Conservation (phyloP, 176 grass and related monocot genomes). For the Phyllostachys edulis region DNA sequence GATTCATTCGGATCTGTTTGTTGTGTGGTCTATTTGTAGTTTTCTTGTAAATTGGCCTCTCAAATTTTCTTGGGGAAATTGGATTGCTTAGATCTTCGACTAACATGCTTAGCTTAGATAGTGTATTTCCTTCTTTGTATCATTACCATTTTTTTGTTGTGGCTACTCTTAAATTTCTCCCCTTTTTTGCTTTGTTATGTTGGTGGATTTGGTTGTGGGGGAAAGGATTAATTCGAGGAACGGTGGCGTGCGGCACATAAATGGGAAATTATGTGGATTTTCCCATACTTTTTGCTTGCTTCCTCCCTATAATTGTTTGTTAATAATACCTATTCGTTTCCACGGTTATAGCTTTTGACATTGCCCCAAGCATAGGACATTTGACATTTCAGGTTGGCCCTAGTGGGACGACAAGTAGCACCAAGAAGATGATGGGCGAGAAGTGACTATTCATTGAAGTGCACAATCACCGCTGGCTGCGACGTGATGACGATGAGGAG, state of each 20-base stretch:
- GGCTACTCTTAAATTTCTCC: not conserved
- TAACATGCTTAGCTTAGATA: too few relatives aligned
- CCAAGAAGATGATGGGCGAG: too few relatives aligned
- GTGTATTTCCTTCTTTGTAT: not conserved
- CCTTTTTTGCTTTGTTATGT: not conserved
- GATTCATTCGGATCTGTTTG: constrained; percentile 31
- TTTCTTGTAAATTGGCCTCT: not conserved
- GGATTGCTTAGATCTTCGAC: not conserved
- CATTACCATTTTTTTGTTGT: not conserved
- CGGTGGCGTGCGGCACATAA: not conserved
- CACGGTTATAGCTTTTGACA: not conserved
- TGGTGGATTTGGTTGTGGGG: constrained; percentile 2
- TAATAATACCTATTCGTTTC: not conserved
- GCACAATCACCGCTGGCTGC: too few relatives aligned
- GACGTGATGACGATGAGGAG: too few relatives aligned
- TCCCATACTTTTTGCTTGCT: not conserved
- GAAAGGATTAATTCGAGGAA: not conserved
- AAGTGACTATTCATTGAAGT: too few relatives aligned
- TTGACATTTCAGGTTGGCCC: too few relatives aligned
- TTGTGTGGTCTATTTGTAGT: not conserved
- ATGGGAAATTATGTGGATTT: constrained; percentile 8
- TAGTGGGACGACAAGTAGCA: too few relatives aligned
- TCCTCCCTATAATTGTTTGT: not conserved
- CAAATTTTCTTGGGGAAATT: not conserved
- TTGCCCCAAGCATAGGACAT: constrained; percentile 20